These are phyloP conservation scores for Rhodotorula babjevae DNA, from an alignment of 768 basidiomycete genomes.

Conservation along the genomic window DNA sequence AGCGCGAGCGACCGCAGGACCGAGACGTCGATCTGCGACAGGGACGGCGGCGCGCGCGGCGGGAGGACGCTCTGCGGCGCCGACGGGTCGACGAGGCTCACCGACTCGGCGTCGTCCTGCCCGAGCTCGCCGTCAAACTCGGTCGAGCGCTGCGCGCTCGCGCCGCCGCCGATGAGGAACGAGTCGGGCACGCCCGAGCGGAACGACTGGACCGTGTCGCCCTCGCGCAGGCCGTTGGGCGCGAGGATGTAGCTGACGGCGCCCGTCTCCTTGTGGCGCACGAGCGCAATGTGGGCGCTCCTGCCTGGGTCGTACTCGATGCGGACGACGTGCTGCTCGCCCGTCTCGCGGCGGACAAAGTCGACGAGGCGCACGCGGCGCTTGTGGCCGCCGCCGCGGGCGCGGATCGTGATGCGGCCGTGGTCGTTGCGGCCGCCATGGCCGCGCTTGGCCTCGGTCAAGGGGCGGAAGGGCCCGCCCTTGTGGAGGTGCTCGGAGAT, in stretches of 20 bases:
- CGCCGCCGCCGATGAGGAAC: slow-evolving; percentile 14
- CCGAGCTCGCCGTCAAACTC: background rate
- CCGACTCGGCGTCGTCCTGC: too few species aligned
- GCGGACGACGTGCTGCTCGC: slow-evolving; percentile 80
- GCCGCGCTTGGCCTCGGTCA: slow-evolving; percentile 75
- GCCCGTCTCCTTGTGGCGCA: slow-evolving; percentile 60
- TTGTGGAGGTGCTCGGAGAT: slow-evolving; percentile 74
- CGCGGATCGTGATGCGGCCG: slow-evolving; percentile 81
- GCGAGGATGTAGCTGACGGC: slow-evolving; percentile 82
- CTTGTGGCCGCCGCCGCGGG: slow-evolving; percentile 84
- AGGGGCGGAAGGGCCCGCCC: slow-evolving; percentile 73
- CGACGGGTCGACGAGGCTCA: slow-evolving; percentile 3
- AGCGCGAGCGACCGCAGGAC: slow-evolving; percentile 75
- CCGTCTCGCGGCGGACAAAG: slow-evolving; percentile 70
- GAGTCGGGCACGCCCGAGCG: slow-evolving; percentile 46
- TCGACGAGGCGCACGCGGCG: slow-evolving; percentile 81
- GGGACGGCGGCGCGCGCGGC: slow-evolving; percentile 20
- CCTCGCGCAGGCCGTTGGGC: slow-evolving; percentile 79
- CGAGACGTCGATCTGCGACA: slow-evolving; percentile 67
- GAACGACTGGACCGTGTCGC: slow-evolving; percentile 81
- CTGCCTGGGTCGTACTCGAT: slow-evolving; percentile 96
- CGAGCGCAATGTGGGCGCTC: slow-evolving; percentile 86
- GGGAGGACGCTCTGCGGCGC: slow-evolving; percentile 21
- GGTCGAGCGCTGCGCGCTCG: background rate
- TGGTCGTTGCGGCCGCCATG: slow-evolving; percentile 79